A percentile compares a stretch with the other conserved stretches of the same genome.
Evolutionary conservation across 148 eudicot species (phyloP).

Genomic region (Rhododendron griersonianum): DNA sequence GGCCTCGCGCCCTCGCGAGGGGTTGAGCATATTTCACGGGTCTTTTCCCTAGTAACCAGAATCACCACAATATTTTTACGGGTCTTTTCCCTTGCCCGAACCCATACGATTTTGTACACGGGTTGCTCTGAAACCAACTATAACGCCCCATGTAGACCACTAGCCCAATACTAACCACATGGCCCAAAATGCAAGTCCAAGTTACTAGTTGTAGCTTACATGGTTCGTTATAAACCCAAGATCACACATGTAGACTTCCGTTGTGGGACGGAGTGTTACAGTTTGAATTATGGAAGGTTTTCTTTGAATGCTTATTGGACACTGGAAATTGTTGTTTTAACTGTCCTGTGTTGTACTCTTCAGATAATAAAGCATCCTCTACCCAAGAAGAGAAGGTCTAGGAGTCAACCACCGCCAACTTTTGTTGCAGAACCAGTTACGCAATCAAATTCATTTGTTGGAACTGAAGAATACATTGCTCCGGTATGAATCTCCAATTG

Average conservation of each 20-base stretch:
- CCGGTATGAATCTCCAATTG: conserved; percentile 46
- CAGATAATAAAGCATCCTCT: conserved; percentile 76
- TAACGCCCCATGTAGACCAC: neutral
- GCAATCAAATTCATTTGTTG: conserved; percentile 95
- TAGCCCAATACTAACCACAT: neutral
- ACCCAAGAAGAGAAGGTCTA: conserved; percentile 60
- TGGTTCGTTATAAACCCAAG: neutral
- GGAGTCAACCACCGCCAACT: conserved; percentile 65
- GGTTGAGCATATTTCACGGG: too few relatives aligned
- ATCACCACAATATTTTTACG: too few relatives aligned
- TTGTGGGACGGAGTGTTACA: neutral
- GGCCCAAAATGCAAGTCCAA: neutral
- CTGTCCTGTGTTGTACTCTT: conserved; percentile 8
- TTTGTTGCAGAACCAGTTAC: conserved; percentile 85
- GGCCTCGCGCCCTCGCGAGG: too few relatives aligned
- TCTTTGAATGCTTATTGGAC: neutral
- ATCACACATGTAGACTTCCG: neutral
- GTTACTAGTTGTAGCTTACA: neutral
- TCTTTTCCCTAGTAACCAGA: too few relatives aligned
- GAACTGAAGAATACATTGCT: conserved; percentile 98
- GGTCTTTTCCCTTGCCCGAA: too few relatives aligned
- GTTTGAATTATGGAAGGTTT: neutral
- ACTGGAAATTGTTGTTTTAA: neutral
- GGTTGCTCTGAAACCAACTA: neutral
- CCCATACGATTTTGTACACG: neutral